Conservation (phyloP, 2,329 filamentous ascomycete genomes). For the Reticulascus tulasneorum region DNA sequence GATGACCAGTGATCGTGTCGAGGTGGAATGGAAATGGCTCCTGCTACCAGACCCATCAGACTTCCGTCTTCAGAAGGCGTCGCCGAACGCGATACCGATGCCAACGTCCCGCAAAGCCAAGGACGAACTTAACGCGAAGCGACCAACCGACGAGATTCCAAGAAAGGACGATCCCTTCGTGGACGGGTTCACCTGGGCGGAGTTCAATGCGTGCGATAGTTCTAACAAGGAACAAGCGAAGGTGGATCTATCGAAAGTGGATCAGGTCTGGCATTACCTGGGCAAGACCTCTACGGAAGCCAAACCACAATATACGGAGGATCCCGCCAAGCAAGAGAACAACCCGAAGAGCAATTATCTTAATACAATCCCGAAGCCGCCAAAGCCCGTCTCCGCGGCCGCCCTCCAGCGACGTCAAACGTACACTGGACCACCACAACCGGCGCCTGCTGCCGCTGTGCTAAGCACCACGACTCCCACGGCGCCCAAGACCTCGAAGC, state of each 20-base stretch:
- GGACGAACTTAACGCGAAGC: constrained; percentile 65
- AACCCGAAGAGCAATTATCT: constrained; percentile 70
- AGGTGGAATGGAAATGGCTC: constrained; percentile 83
- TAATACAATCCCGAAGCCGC: constrained; percentile 60
- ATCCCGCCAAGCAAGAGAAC: constrained; percentile 55
- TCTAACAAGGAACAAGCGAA: constrained; percentile 59
- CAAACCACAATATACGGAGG: constrained; percentile 84
- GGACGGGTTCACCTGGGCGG: constrained; percentile 69
- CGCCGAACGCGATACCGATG: constrained; percentile 67
- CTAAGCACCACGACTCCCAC: constrained; percentile 5
- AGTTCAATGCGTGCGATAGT: constrained; percentile 66
- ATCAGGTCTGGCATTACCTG: constrained; percentile 86
- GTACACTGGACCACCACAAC: constrained; percentile 10
- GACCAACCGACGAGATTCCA: constrained; percentile 57
- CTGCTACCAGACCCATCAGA: constrained; percentile 68
- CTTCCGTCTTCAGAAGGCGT: constrained; percentile 70
- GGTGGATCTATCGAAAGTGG: constrained; percentile 65
- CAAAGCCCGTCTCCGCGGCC: constrained; percentile 30
- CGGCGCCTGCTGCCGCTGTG: constrained; percentile 3
- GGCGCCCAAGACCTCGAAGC: constrained; percentile 34
- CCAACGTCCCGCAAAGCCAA: constrained; percentile 59
- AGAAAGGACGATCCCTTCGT: constrained; percentile 63
- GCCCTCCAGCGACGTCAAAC: constrained; percentile 16
- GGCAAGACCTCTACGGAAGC: constrained; percentile 84
- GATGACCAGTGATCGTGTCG: constrained; percentile 60